These are phyloP conservation scores for Monsonia emarginata DNA, from an alignment of 441 rosid genomes.

Conservation along the genomic window DNA sequence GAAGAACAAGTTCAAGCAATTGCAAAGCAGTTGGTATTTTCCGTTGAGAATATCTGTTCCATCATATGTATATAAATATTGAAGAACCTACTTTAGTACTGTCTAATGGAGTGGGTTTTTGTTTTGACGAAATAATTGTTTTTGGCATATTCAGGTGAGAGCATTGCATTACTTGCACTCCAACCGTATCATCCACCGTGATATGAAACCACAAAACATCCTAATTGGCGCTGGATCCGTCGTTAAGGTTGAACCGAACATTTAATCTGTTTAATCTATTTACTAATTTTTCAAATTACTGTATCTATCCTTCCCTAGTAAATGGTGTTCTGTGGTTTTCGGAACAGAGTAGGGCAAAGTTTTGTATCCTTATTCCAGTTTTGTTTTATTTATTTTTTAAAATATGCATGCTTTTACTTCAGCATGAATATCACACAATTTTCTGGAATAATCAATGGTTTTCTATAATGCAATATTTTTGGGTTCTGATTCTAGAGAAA, in stretches of 20 bases:
- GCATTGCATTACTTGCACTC: conserved; percentile 94
- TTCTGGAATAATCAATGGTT: too few species aligned
- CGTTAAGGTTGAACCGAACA: conserved; percentile 55
- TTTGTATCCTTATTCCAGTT: not conserved
- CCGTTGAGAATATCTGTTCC: conserved; percentile 8
- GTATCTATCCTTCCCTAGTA: not conserved
- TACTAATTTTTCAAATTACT: not conserved
- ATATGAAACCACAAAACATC: conserved; percentile 98
- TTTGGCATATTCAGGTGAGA: conserved; percentile 45
- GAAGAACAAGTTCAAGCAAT: conserved; percentile 97
- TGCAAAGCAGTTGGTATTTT: conserved; percentile 84
- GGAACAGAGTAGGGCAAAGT: not conserved
- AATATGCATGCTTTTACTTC: not conserved
- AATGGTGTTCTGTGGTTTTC: not conserved
- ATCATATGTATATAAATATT: not conserved
- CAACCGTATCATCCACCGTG: conserved; percentile 94
- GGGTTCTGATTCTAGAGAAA: not conserved
- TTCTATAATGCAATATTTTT: too few species aligned
- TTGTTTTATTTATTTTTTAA: conserved; percentile 1
- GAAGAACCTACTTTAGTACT: conserved; percentile 1
- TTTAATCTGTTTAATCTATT: not conserved
- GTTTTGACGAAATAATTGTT: conserved; percentile 1
- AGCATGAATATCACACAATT: not conserved
- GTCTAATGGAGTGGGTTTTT: not conserved
- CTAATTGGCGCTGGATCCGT: conserved; percentile 87